phyloP scores from a whole-genome alignment of 306 rosid species.

The Glycine tomentella region DNA sequence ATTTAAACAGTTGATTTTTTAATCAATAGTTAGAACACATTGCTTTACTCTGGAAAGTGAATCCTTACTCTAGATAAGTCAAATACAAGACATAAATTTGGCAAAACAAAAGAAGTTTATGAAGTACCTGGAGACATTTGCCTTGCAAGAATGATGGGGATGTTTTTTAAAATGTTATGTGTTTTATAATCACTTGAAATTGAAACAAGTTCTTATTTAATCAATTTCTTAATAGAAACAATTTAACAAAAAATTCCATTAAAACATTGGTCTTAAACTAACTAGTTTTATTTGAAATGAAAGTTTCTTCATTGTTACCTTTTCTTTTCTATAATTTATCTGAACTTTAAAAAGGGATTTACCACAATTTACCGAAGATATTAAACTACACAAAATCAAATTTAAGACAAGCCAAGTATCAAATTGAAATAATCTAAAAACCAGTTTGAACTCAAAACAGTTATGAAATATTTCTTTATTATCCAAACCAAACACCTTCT shows the following conservation, averaged over 20 bases:
- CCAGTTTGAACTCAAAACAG: constrained; percentile 19
- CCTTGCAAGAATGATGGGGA: constrained; percentile 11
- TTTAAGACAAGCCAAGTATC: constrained; percentile 7
- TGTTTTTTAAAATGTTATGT: not conserved
- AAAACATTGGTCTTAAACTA: not conserved
- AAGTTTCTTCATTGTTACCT: not conserved
- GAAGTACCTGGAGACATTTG: not conserved
- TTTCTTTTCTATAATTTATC: not conserved
- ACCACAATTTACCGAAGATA: constrained; percentile 29
- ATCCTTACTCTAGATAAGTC: not conserved
- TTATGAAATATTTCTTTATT: constrained; percentile 1
- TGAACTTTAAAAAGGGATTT: not conserved
- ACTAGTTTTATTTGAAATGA: not conserved
- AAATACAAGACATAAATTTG: not conserved
- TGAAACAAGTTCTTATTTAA: not conserved
- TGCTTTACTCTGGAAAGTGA: not conserved
- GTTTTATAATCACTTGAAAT: not conserved
- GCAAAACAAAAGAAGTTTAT: constrained; percentile 2
- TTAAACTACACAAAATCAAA: constrained; percentile 18
- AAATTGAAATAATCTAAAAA: not conserved
- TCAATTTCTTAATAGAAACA: not conserved
- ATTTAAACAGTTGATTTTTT: not conserved
- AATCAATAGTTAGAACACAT: not conserved
- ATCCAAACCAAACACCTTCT: constrained; percentile 20
- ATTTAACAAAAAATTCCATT: not conserved